These are phyloP conservation scores for Blastobotrys apis DNA, from an alignment of 1,139 yeast genomes.

Conservation along the genomic window DNA sequence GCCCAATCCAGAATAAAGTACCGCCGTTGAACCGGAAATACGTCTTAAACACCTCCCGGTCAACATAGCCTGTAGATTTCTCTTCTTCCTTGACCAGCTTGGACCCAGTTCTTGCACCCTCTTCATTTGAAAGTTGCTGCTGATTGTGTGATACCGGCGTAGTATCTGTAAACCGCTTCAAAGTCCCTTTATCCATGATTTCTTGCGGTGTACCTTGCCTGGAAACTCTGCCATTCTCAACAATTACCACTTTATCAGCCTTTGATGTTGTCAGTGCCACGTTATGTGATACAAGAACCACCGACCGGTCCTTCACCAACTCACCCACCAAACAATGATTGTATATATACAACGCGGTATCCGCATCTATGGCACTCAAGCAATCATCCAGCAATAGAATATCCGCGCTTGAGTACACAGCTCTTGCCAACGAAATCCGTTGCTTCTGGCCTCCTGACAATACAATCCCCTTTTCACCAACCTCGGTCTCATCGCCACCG, in stretches of 20 bases:
- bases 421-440: constrained; percentile 91
- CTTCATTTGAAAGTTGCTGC: neutral
- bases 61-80: constrained; percentile 79
- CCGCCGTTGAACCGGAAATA: constrained; percentile 68
- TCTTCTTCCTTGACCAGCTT: constrained; percentile 51
- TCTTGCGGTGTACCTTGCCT: constrained; percentile 74
- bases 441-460: constrained; percentile 97
- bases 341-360: constrained; percentile 88
- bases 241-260: constrained; percentile 71
- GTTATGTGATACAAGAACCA: constrained; percentile 89
- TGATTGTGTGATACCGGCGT: constrained; percentile 25
- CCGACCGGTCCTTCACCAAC: constrained; percentile 77
- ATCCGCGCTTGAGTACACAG: constrained; percentile 78
- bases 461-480: constrained; percentile 94
- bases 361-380: constrained; percentile 93
- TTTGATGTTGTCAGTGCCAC: constrained; percentile 78
- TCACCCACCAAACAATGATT: constrained; percentile 87
- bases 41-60: constrained; percentile 59
- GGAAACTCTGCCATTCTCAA: constrained; percentile 78
- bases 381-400: constrained; percentile 88
- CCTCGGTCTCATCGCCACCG: constrained; percentile 67
- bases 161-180: neutral
- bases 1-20: constrained; percentile 43
- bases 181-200: constrained; percentile 47
- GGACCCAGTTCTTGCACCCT: neutral